Percentiles rank a stretch among this genome's conserved stretches.
phyloP scores from a whole-genome alignment of 495 filamentous ascomycete genomes.

The Aspergillus nidulans region DNA sequence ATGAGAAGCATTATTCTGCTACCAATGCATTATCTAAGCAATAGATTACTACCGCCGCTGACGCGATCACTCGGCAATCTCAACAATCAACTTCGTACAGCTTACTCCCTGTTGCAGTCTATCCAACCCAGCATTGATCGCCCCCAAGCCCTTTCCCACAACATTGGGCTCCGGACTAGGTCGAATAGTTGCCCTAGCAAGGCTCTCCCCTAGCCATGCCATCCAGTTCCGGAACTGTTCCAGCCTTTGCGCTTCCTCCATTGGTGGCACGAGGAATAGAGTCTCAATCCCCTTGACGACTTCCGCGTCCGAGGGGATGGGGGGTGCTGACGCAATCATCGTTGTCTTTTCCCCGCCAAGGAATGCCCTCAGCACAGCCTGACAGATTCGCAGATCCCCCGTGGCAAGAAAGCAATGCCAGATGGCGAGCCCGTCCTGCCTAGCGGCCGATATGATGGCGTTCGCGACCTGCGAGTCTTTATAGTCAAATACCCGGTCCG shows the following conservation, averaged over 20 bases:
- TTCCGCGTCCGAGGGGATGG: conserved; percentile 25
- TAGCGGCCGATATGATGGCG: conserved; percentile 31
- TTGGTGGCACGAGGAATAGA: conserved; percentile 35
- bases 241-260: conserved; percentile 27
- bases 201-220: conserved; percentile 38
- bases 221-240: conserved; percentile 37
- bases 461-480: conserved; percentile 32
- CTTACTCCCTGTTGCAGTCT: conserved; percentile 39
- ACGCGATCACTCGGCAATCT: conserved; percentile 35
- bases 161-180: conserved; percentile 43
- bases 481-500: conserved; percentile 43
- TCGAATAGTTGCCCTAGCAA: conserved; percentile 36
- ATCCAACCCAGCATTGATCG: conserved; percentile 43
- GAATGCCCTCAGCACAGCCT: conserved; percentile 37
- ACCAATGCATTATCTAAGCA: too few relatives aligned
- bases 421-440: conserved; percentile 30
- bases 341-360: conserved; percentile 19
- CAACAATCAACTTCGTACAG: conserved; percentile 45
- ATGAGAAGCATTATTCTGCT: too few relatives aligned
- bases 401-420: conserved; percentile 33
- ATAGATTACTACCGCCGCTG: too few relatives aligned
- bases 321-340: conserved; percentile 37
- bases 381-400: conserved; percentile 27
- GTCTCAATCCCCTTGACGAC: conserved; percentile 35
- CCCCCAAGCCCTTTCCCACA: conserved; percentile 39